phyloP scores from a whole-genome alignment of 352 stramenopile genomes.

The Pythium apleroticum region DNA sequence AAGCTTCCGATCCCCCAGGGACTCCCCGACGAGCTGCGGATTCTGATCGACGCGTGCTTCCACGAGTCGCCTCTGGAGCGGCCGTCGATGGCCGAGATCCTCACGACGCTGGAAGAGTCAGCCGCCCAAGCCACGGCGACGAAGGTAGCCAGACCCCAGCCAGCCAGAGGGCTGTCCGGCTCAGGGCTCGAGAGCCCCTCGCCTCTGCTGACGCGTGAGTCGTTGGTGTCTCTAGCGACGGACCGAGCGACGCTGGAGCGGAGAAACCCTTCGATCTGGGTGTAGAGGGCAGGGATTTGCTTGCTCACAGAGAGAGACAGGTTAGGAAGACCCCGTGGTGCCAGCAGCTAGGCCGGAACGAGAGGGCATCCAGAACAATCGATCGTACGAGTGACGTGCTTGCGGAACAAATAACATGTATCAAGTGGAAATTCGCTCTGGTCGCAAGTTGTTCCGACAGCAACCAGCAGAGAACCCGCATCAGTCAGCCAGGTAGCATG shows the following conservation, averaged over 20 bases:
- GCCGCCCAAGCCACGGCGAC: not conserved
- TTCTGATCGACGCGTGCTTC: slow-evolving; percentile 73
- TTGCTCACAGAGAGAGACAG: not conserved
- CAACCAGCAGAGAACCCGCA: no score
- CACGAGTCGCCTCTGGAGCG: slow-evolving; percentile 58
- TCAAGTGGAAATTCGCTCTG: not conserved
- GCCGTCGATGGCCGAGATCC: slow-evolving; percentile 69
- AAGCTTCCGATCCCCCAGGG: slow-evolving; percentile 47
- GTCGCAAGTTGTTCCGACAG: not conserved
- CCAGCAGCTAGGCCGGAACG: not conserved
- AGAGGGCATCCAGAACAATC: not conserved
- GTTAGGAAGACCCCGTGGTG: no score
- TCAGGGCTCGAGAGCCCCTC: not conserved
- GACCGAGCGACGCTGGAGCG: not conserved
- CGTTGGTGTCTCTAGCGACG: not conserved
- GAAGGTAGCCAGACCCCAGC: not conserved
- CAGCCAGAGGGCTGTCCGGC: not conserved
- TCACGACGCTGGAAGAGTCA: slow-evolving; percentile 26
- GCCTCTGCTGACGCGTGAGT: not conserved
- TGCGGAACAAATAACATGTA: not conserved
- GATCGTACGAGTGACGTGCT: not conserved
- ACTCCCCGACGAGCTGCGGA: slow-evolving; percentile 47
- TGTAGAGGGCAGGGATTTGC: not conserved
- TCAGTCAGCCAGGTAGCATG: not conserved
- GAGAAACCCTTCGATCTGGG: slow-evolving; percentile 1